Evolutionary conservation across 2,329 filamentous ascomycete genomes (phyloP), one percentile per base, ranked within the genome.

Genomic region (Trichoderma guizhouense): DNA sequence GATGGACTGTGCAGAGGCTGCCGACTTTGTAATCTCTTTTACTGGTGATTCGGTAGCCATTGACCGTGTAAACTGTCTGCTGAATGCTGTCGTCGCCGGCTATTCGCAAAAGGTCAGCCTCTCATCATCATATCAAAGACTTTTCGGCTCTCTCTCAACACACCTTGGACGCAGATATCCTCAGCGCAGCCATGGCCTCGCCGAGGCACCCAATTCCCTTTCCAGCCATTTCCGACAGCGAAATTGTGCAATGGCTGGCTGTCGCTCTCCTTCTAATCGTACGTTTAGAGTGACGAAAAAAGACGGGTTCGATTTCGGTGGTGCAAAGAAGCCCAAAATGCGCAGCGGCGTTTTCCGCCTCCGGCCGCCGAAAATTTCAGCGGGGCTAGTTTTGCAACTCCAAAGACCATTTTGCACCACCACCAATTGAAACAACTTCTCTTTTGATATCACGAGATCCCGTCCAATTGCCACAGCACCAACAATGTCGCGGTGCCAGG

Each of bases 401-500:
- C 28, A 60, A 34, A 24, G 72, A 26, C 76, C 76, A 78, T 76
- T 79, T 80, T 63, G 60, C 76, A 68, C 51, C 72, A 72, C 67
- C 61, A 67, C 72, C 65, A 72, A 26, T 24, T 53, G 47, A 24
- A 24, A 24, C 47, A 12, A 26, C 53, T 30, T 72, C 62, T 18
- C 5, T 26, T 15, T 39, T 12, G 57, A 24, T 7, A 61, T 30
- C 18, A 26, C 28, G 34, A 28, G 12, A 14, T 8, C 15, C 8
- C 21, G 18, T 30, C 32, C 26, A 18, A 24, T 60, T 51, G 7
- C 21, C 39, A 12, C 18, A 7, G 15, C 43, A 2, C 1, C 36
- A 60, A 28, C 78, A 34, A 91, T 91, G 89, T 87, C 89, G 80
- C 84, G 84, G 80, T 88, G 87, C 79, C 87, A 87, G 80, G 88